Conservation (phyloP, 192 early-diverging fungal genomes). For the Coemansia guatemalensis region DNA sequence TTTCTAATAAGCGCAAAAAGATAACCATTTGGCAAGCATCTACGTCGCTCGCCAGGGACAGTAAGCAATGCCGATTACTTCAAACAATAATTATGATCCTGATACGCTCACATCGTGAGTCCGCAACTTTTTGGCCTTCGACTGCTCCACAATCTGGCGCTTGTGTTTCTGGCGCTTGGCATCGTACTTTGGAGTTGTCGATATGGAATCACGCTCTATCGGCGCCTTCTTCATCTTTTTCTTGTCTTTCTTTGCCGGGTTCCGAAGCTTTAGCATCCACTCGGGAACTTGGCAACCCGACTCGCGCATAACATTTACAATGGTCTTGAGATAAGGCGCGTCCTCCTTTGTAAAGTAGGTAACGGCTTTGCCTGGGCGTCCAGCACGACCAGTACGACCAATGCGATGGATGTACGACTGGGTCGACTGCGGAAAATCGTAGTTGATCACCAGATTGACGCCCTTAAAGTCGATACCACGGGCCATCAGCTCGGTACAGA, state of each 20-base stretch:
- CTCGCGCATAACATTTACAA: constrained; percentile 96
- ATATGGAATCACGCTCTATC: constrained; percentile 73
- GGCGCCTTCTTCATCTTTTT: constrained; percentile 72
- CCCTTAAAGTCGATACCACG: constrained; percentile 99
- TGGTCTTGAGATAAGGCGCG: constrained; percentile 80
- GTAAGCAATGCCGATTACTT: no score
- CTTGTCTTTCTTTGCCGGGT: constrained; percentile 59
- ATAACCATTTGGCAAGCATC: no score
- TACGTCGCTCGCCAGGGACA: no score
- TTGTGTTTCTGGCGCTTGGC: constrained; percentile 67
- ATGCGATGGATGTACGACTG: constrained; percentile 96
- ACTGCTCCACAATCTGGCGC: constrained; percentile 48
- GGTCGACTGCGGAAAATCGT: constrained; percentile 93
- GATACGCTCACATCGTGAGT: no score
- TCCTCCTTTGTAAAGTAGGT: constrained; percentile 97
- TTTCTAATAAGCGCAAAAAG: no score
- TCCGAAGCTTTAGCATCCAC: constrained; percentile 93
- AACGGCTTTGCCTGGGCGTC: constrained; percentile 81
- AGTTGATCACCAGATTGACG: constrained; percentile 97
- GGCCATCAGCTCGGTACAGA: constrained; percentile 95
- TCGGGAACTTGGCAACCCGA: constrained; percentile 96
- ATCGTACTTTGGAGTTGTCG: constrained; percentile 76
- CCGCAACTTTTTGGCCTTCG: constrained; percentile 45
- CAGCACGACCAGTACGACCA: constrained; percentile 98
- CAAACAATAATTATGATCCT: no score